Percentiles rank a stretch among this genome's conserved stretches.
Conservation (phyloP, 2,329 filamentous ascomycete species). For the Arthrobotrys pseudoclavata region DNA sequence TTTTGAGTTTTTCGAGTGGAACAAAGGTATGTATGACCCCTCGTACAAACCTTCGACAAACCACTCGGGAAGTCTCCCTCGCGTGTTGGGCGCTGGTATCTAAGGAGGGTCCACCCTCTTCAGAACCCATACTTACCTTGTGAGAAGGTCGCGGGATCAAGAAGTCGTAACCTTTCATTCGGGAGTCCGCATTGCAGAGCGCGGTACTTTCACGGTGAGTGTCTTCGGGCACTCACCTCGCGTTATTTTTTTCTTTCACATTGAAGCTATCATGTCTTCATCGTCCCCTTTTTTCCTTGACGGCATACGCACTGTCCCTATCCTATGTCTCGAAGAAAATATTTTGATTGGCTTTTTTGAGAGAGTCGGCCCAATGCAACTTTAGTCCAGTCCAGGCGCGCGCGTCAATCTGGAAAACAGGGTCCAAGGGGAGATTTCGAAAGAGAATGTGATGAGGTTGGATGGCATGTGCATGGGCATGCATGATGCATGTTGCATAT, state of each 20-base stretch:
- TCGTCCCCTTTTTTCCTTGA: conserved; percentile 9
- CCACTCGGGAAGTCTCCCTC: conserved; percentile 14
- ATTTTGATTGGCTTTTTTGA: no score
- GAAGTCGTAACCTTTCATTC: conserved; percentile 3
- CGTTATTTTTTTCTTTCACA: conserved; percentile 12
- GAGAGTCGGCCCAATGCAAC: no score
- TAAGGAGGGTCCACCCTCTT: conserved; percentile 2
- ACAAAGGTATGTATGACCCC: no score
- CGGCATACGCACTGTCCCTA: not conserved
- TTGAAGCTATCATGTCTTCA: not conserved
- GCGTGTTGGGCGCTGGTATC: not conserved
- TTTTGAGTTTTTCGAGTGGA: no score
- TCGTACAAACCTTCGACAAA: no score
- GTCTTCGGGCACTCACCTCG: conserved; percentile 15
- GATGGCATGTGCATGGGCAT: no score
- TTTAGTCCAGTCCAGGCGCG: no score
- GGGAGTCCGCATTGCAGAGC: conserved; percentile 30
- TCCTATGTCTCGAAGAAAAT: conserved; percentile 8
- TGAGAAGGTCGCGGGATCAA: conserved; percentile 5
- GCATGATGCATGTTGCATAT: no score
- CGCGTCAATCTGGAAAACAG: no score
- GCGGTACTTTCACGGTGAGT: conserved; percentile 12
- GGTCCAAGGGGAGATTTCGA: no score
- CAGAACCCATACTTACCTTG: conserved; percentile 29
- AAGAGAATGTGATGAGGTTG: no score